Base-by-base conservation (phyloP, 2,329 filamentous ascomycete species). In the Exophiala sp. region DNA sequence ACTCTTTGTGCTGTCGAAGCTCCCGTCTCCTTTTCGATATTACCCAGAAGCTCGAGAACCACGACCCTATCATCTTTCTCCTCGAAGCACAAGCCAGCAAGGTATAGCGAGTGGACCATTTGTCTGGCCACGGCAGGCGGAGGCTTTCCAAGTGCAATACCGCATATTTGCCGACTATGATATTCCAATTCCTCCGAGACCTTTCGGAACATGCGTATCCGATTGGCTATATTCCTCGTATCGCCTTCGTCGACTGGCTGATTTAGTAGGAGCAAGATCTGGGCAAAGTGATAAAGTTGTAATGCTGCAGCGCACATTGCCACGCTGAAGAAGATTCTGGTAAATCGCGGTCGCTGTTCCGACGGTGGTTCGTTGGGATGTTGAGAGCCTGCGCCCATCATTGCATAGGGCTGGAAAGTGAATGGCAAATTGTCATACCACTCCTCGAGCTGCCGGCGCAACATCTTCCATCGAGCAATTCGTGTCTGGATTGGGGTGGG, bases 241-340 rank as follows among this genome's bases (percentile, higher is more conserved):
- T 74, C 72, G 52, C 75, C 75, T 0, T 77, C 78, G 52, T 85
- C 78, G 12, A 78, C 74, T 1, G 80, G 81, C 54, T 80, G 78
- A 62, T 86, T 85, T 58, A 84, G 75, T 10, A 84, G 73, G 0
- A 87, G 66, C 3, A 85, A 75, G 9, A 86, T 82, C 40, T 80
- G 77, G 1, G 81, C 81, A 72, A 86, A 85, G 62, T 86, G 80
- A 59, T 84, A 86, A 55, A 77, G 78, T 62, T 85, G 82, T 77
- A 86, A 86, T 1, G 82, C 82, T 2, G 83, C 82, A 0, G 80
- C 82, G 67, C 83, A 87, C 75, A 86, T 79, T 0, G 83, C 76
- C 0, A 82, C 73, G 48, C 78, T 77, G 65, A 84, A 85, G 82
- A 84, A 87, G 10, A 84, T 75, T 63, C 52, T 42, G 0, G 68